Evolutionary conservation across 257 asterid genomes (phyloP), one percentile per base, ranked within the genome.

Genomic region (Solanum arcanum): DNA sequence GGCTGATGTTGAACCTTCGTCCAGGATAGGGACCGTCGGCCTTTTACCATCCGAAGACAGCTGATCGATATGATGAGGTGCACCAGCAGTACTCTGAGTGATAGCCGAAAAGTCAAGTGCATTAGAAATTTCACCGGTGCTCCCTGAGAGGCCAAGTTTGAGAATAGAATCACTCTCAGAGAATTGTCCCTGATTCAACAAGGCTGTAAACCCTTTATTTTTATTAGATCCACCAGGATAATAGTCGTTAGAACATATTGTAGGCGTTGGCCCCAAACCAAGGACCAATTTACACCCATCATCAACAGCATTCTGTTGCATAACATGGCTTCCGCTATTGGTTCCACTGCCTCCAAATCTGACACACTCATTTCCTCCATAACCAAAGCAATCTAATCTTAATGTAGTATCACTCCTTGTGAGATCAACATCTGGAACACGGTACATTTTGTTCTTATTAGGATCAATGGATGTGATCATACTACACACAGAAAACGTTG

Each of bases 1-100:
- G 81, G 97, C 99, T 18, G 99, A 94, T 18, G 99, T 95, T 46
- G 99, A 97, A 83, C 99, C 99, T 93, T 95, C 99, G 37, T 97
- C 99, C 41, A 89, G 92, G 72, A 93, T 90, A 35, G 93, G 95
- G 81, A 89, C 33, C 3, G 85, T 84, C 46, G 75, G 73, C 86
- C 90, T 89, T 46, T 85, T 89, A 37, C 93, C 92, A 88, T 18
- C 91, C 3, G 87, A 83, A 70, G 90, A 86, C 16, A 86, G 88
- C 76, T 86, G 92, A 91, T 90, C 90, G 10, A 82, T 86, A 86
- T 90, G 94, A 77, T 72, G 83, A 87, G 91, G 86, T 47, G 86
- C 41, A 85, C 89, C 92, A 59, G 85, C 86, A 84, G 86, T 85
- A 86, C 87, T 82, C 87, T 88, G 93, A 44, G 89, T 88, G 60